Conservation (phyloP, 768 basidiomycete species). For the Hericium coralloides region DNA sequence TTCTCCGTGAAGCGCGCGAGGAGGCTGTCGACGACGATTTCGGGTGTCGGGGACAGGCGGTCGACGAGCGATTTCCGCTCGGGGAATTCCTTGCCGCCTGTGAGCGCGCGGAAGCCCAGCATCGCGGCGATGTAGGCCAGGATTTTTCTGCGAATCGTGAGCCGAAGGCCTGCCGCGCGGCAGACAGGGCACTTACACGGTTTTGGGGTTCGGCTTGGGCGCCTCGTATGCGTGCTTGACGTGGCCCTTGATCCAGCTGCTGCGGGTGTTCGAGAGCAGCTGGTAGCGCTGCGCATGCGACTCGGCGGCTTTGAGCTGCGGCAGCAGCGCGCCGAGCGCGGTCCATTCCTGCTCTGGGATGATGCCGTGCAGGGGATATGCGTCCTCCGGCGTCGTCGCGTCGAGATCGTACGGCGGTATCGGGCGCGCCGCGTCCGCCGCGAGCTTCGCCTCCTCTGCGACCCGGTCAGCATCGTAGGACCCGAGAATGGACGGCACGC, state of each 20-base stretch:
- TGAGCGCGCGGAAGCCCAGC: slow-evolving; percentile 52
- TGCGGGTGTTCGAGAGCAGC: slow-evolving; percentile 53
- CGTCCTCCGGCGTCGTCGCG: slow-evolving; percentile 62
- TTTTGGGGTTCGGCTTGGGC: slow-evolving; percentile 46
- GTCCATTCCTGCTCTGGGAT: slow-evolving; percentile 79
- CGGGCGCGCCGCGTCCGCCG: slow-evolving; percentile 54
- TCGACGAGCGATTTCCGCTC: slow-evolving; percentile 47
- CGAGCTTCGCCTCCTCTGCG: slow-evolving; percentile 61
- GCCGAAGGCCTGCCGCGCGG: background rate
- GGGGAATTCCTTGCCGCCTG: slow-evolving; percentile 26
- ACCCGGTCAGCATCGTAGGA: background rate
- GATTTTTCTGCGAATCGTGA: slow-evolving; percentile 45
- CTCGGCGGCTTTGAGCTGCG: slow-evolving; percentile 42
- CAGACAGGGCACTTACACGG: slow-evolving; percentile 34
- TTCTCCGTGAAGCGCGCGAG: slow-evolving; percentile 75
- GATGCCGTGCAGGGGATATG: slow-evolving; percentile 66
- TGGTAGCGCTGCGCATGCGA: slow-evolving; percentile 40
- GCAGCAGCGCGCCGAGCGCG: slow-evolving; percentile 40
- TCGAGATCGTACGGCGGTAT: slow-evolving; percentile 66
- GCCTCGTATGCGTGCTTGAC: slow-evolving; percentile 33
- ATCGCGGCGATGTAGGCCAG: slow-evolving; percentile 78
- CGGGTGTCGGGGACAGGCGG: slow-evolving; percentile 49
- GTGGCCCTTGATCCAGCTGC: slow-evolving; percentile 66
- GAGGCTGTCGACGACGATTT: slow-evolving; percentile 62
- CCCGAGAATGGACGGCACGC: slow-evolving; percentile 16